Evolutionary conservation across 768 basidiomycete genomes (phyloP), one percentile per base, ranked within the genome.

Genomic region (Pleurotus platypus): DNA sequence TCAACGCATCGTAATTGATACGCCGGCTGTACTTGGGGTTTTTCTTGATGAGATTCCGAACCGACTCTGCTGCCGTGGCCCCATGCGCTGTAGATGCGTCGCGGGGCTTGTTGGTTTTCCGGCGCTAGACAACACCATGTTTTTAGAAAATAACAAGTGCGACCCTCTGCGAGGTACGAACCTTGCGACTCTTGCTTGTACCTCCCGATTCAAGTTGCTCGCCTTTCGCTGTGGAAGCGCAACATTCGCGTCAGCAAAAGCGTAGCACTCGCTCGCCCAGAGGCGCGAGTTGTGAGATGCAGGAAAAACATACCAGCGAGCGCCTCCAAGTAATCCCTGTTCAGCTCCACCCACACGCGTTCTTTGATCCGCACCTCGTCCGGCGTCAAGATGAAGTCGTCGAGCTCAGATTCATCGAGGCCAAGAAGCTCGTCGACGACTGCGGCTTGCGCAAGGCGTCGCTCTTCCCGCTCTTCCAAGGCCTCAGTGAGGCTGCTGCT

Each of bases 341-440:
- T 97, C 64, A 93, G 76, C 72, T 95, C 93, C 49, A 95, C 92
- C 94, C 94, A 98, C 1, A 97, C 84, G 9, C 92, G 85, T 68
- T 93, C 92, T 69, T 91, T 98, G 65, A 92, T 78, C 67, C 77
- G 84, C 3, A 91, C 87, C 69, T 96, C 94, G 20, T 88, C 89
- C 37, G 88, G 87, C 6, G 79, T 83, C 20, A 94, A 71, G 56
- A 92, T 73, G 66, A 97, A 89, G 22, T 75, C 76, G 67, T 96
- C 89, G 43, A 97, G 78, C 67, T 98, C 94, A 4, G 87, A 91
- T 64, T 98, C 94, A 69, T 97, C 89, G n/a, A 98, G 76, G 13
- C 88, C 92, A 18, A 76, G 67, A 46, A 93, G 72, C 60, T 89
- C 87, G 61, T 91, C 84, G 9, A 72, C 76, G 38, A 76, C 80